Evolutionary conservation across 306 rosid species (phyloP).

Genomic region (Inga leiocalycina): DNA sequence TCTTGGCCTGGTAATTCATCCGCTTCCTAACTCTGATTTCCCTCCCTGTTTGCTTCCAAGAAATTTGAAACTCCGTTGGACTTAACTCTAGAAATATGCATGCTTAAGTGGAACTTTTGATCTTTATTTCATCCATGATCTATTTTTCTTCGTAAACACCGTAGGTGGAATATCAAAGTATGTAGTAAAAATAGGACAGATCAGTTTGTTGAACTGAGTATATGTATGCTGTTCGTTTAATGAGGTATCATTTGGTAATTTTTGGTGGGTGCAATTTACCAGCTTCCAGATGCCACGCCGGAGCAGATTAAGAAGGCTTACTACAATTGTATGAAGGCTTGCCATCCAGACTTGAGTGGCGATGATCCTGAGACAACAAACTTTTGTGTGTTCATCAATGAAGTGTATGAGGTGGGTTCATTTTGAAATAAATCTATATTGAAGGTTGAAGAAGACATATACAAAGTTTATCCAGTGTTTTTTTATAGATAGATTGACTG

Average conservation of each 20-base stretch:
- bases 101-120: background rate
- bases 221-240: background rate
- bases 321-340: slow-evolving; percentile 92
- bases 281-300: slow-evolving; percentile 95
- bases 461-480: slow-evolving; percentile 13
- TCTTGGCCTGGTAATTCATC: slow-evolving; percentile 77
- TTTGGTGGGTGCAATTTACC: slow-evolving; percentile 31
- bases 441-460: slow-evolving; percentile 16
- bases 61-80: background rate
- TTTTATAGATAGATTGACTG: slow-evolving; percentile 35
- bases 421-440: slow-evolving; percentile 13
- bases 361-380: slow-evolving; percentile 76
- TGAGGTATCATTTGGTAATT: slow-evolving; percentile 21
- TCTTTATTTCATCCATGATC: background rate
- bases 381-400: slow-evolving; percentile 91
- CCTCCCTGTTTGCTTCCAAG: background rate
- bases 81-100: background rate
- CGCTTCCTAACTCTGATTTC: background rate
- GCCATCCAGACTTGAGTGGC: slow-evolving; percentile 97
- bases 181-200: background rate
- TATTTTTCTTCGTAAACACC: background rate
- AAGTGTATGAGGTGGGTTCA: slow-evolving; percentile 76
- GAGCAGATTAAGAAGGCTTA: slow-evolving; percentile 86
- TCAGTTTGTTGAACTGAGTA: slow-evolving; percentile 4
- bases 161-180: background rate